Conservation (phyloP, 1,139 yeast genomes). For the Debaryomyces robertsiae region DNA sequence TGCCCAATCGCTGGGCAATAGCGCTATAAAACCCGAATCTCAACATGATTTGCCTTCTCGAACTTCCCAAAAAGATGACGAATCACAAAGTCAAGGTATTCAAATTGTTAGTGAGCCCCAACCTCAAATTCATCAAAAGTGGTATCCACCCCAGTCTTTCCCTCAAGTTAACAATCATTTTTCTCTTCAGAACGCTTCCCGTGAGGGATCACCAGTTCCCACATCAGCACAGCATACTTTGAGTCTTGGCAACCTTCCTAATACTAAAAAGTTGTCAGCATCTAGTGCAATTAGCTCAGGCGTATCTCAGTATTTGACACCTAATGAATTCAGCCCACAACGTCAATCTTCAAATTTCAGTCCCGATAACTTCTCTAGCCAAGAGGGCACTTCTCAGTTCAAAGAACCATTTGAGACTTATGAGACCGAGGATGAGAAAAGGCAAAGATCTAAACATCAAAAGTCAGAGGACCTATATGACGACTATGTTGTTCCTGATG, state of each 20-base stretch:
- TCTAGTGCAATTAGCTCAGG: conserved; percentile 7
- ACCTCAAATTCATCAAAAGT: neutral
- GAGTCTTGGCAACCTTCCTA: neutral
- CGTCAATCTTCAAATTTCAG: neutral
- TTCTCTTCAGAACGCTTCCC: conserved; percentile 1
- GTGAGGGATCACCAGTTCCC: conserved; percentile 10
- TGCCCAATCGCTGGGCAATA: neutral
- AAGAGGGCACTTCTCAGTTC: conserved; percentile 12
- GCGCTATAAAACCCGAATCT: neutral
- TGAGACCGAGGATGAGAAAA: conserved; percentile 21
- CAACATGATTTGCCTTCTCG: neutral
- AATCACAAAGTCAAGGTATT: conserved; percentile 2
- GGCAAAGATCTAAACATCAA: conserved; percentile 10
- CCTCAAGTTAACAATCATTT: neutral
- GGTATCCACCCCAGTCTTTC: conserved; percentile 2
- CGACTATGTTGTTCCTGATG: conserved; percentile 24
- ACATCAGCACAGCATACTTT: conserved; percentile 9
- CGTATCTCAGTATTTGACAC: conserved; percentile 6
- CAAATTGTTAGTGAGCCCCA: too few relatives aligned
- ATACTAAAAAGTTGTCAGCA: neutral
- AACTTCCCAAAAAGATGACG: neutral
- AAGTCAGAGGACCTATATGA: conserved; percentile 33
- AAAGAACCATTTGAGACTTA: conserved; percentile 28
- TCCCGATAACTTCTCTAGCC: neutral
- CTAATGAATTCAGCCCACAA: conserved; percentile 3